Percentiles rank a stretch among this genome's conserved stretches.
Conservation (phyloP, 306 rosid genomes). For the Erythrophleum fordii region DNA sequence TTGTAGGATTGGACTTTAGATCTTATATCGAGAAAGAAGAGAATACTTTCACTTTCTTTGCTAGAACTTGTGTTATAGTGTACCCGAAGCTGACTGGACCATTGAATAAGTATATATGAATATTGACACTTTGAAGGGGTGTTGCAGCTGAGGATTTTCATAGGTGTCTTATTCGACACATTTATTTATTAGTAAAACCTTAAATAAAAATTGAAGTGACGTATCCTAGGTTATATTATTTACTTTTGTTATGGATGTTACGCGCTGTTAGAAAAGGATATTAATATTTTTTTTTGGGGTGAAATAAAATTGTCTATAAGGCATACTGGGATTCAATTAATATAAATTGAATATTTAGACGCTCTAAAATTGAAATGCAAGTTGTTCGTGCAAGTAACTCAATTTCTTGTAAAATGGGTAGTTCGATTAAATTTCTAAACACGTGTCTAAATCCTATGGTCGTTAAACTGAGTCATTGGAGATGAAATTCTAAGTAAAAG, state of each 20-base stretch:
- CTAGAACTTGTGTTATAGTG: not conserved
- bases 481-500: not conserved
- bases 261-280: not conserved
- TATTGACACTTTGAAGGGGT: not conserved
- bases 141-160: not conserved
- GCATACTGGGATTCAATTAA: not conserved
- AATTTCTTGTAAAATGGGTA: not conserved
- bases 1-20: conserved; percentile 16
- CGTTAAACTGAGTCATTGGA: not conserved
- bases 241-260: not conserved
- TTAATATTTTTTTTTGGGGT: not conserved
- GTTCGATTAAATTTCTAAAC: not conserved
- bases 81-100: not conserved
- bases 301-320: not conserved
- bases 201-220: not conserved
- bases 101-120: not conserved
- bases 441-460: not conserved
- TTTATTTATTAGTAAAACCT: not conserved
- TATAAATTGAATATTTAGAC: not conserved
- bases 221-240: not conserved
- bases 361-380: too few relatives aligned
- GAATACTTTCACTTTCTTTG: not conserved
- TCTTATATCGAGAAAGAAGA: not conserved
- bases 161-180: too few relatives aligned
- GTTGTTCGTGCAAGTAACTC: not conserved